Evolutionary conservation across 257 asterid genomes (phyloP).

Genomic region (Rhazya stricta): DNA sequence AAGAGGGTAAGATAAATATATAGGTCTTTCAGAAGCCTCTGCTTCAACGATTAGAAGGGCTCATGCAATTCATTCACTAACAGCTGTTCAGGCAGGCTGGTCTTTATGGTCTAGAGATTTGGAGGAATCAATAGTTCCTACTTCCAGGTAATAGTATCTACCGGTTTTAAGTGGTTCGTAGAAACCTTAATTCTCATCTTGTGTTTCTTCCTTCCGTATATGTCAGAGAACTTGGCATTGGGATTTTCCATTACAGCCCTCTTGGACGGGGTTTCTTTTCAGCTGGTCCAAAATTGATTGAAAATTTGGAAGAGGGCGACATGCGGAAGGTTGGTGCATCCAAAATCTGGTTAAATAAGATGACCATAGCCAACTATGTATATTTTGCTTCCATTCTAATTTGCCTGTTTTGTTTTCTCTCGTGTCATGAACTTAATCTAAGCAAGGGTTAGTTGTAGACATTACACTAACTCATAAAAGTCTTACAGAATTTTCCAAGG

Average conservation of each 20-base stretch:
- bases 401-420: too few species aligned
- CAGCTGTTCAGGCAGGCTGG: constrained; percentile 44
- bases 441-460: too few species aligned
- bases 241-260: constrained; percentile 37
- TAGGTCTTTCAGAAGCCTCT: constrained; percentile 43
- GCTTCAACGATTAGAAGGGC: constrained; percentile 49
- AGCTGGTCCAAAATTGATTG: constrained; percentile 21
- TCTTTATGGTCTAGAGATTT: constrained; percentile 47
- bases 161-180: background rate
- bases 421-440: too few species aligned
- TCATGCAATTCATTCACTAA: constrained; percentile 44
- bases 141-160: constrained; percentile 34
- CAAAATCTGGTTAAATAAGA: too few species aligned
- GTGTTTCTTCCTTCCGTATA: background rate
- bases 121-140: constrained; percentile 41
- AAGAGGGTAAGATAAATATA: constrained; percentile 46
- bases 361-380: too few species aligned
- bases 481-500: constrained; percentile 19
- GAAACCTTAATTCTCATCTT: background rate
- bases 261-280: constrained; percentile 35
- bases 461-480: too few species aligned
- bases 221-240: constrained; percentile 38
- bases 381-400: too few species aligned
- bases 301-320: constrained; percentile 29
- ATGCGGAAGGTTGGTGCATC: constrained; percentile 28